Evolutionary conservation across 2,329 filamentous ascomycete genomes (phyloP).

Genomic region (Alternaria incomplexa): DNA sequence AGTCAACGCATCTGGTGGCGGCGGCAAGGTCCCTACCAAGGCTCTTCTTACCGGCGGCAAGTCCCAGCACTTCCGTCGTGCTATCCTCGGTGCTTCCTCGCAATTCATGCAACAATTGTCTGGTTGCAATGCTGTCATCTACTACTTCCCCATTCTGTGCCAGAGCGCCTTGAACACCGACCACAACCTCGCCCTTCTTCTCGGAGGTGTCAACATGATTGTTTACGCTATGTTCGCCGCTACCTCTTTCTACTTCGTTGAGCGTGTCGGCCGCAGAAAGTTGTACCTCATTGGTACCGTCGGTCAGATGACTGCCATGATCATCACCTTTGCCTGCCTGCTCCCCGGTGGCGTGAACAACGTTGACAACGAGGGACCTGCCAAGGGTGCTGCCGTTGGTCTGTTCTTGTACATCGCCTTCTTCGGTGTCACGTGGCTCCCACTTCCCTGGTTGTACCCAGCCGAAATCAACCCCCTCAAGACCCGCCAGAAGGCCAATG

Average conservation of each 20-base stretch:
- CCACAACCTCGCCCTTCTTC: slow-evolving; percentile 53
- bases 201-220: slow-evolving; percentile 61
- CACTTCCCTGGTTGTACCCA: slow-evolving; percentile 65
- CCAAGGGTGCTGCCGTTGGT: slow-evolving; percentile 63
- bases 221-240: slow-evolving; percentile 63
- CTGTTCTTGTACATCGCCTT: slow-evolving; percentile 73
- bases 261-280: slow-evolving; percentile 62
- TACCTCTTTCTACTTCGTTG: slow-evolving; percentile 68
- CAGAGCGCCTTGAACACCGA: slow-evolving; percentile 58
- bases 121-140: slow-evolving; percentile 52
- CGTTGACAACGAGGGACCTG: slow-evolving; percentile 33
- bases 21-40: slow-evolving; percentile 44
- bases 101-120: slow-evolving; percentile 66
- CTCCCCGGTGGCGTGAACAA: slow-evolving; percentile 36
- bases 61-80: slow-evolving; percentile 68
- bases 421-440: slow-evolving; percentile 70
- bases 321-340: slow-evolving; percentile 50
- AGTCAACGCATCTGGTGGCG: slow-evolving; percentile 45
- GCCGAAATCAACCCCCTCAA: slow-evolving; percentile 62
- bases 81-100: slow-evolving; percentile 64
- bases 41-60: slow-evolving; percentile 66
- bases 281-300: slow-evolving; percentile 52
- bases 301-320: slow-evolving; percentile 60
- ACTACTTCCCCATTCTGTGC: slow-evolving; percentile 54
- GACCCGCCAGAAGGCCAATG: slow-evolving; percentile 63